phyloP scores from a whole-genome alignment of 306 rosid species.

The Rosa lucieae region DNA sequence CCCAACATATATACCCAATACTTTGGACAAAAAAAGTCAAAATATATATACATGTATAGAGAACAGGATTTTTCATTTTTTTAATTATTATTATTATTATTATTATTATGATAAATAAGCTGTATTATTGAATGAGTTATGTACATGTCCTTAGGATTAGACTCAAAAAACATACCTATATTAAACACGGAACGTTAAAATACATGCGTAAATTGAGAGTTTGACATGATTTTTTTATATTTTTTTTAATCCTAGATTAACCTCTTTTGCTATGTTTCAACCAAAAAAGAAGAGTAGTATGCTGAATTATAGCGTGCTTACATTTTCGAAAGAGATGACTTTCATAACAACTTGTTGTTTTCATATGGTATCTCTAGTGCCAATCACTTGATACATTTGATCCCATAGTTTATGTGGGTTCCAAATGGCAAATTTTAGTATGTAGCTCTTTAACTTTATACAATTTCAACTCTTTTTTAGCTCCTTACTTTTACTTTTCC shows the following conservation, averaged over 20 bases:
- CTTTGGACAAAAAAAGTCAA: not conserved
- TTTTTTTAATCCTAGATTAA: too few species aligned
- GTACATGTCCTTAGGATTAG: too few species aligned
- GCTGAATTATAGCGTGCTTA: not conserved
- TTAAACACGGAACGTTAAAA: too few species aligned
- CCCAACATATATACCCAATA: not conserved
- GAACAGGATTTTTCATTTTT: too few species aligned
- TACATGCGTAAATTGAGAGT: too few species aligned
- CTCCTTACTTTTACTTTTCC: not conserved
- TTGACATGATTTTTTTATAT: too few species aligned
- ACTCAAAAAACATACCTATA: too few species aligned
- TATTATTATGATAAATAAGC: too few species aligned
- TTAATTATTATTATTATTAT: too few species aligned
- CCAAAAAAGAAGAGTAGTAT: too few species aligned
- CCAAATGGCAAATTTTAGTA: not conserved
- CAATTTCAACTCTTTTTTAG: not conserved
- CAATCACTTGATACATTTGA: not conserved
- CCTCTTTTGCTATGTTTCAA: too few species aligned
- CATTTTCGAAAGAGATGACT: not conserved
- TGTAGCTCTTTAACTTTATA: not conserved
- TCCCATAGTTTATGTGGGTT: not conserved
- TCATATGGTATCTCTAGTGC: not conserved
- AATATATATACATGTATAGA: not conserved
- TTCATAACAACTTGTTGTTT: not conserved
- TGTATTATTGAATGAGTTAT: too few species aligned